Evolutionary conservation across 2,329 filamentous ascomycete genomes (phyloP).

Genomic region (Xylaria digitata): DNA sequence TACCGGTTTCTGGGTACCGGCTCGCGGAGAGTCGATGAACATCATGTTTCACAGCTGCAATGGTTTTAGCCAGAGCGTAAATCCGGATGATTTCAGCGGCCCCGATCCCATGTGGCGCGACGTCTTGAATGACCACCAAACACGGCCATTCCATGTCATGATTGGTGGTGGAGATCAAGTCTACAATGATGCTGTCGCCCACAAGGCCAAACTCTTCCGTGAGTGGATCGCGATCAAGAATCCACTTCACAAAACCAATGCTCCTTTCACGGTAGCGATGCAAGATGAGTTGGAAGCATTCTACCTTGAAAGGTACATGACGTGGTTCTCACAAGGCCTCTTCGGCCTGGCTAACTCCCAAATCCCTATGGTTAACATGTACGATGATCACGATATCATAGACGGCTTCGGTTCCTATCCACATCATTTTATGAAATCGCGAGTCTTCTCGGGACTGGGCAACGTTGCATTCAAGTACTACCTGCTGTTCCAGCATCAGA

Average conservation of each 20-base stretch:
- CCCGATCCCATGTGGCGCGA: constrained; percentile 98
- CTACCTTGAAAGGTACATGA: constrained; percentile 87
- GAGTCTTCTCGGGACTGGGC: constrained; percentile 89
- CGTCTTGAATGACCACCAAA: constrained; percentile 91
- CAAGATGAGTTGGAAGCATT: constrained; percentile 89
- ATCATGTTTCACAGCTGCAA: constrained; percentile 99
- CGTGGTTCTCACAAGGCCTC: constrained; percentile 96
- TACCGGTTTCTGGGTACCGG: constrained; percentile 94
- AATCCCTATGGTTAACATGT: constrained; percentile 98
- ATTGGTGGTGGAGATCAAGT: constrained; percentile 96
- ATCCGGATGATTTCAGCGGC: constrained; percentile 84
- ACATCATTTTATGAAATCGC: constrained; percentile 88
- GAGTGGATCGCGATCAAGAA: constrained; percentile 88
- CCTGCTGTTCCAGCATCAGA: constrained; percentile 98
- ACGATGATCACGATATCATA: constrained; percentile 93
- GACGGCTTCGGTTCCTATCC: constrained; percentile 95
- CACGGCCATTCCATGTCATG: constrained; percentile 96
- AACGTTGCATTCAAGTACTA: constrained; percentile 98
- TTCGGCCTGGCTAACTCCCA: constrained; percentile 94
- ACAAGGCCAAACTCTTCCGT: constrained; percentile 79
- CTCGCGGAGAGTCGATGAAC: constrained; percentile 88
- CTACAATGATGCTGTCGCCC: constrained; percentile 88
- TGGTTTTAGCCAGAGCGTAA: constrained; percentile 85
- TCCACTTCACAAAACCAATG: constrained; percentile 79
- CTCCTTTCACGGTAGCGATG: constrained; percentile 82